Evolutionary conservation across 768 basidiomycete genomes (phyloP).

Genomic region (Mycena metata): DNA sequence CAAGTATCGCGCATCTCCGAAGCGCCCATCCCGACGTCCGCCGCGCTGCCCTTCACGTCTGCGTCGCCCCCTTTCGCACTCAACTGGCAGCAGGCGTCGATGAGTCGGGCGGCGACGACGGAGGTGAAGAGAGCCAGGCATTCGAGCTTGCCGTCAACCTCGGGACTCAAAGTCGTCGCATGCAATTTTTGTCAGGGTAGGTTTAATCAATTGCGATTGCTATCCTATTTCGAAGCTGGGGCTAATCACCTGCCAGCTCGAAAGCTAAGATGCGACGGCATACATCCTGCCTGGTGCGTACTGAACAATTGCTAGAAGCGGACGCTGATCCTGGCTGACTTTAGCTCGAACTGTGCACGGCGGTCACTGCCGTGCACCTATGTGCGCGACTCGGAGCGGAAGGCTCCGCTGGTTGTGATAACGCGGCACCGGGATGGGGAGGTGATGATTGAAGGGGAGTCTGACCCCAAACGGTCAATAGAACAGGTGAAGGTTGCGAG

Average conservation of each 20-base stretch:
- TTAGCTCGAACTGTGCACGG: slow-evolving; percentile 79
- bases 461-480: no score
- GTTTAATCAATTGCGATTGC: slow-evolving; percentile 39
- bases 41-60: slow-evolving; percentile 1
- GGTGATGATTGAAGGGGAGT: no score
- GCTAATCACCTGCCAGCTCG: slow-evolving; percentile 64
- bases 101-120: slow-evolving; percentile 57
- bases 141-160: slow-evolving; percentile 69
- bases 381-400: slow-evolving; percentile 74
- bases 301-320: slow-evolving; percentile 4
- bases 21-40: slow-evolving; percentile 46
- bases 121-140: slow-evolving; percentile 49
- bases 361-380: slow-evolving; percentile 84
- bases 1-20: slow-evolving; percentile 57
- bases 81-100: slow-evolving; percentile 56
- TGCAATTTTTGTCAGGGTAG: slow-evolving; percentile 91
- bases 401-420: no score
- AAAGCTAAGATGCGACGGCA: slow-evolving; percentile 91
- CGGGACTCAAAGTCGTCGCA: slow-evolving; percentile 88
- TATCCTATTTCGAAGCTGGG: not conserved
- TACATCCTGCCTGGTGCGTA: slow-evolving; percentile 74
- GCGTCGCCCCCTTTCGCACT: no score
- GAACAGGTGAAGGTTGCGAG: slow-evolving; percentile 19
- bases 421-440: no score
- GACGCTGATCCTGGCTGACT: slow-evolving; percentile 22